Evolutionary conservation across 2,329 filamentous ascomycete species (phyloP), one percentile per base, ranked within the genome.

Genomic region (Arthroderma sp.): DNA sequence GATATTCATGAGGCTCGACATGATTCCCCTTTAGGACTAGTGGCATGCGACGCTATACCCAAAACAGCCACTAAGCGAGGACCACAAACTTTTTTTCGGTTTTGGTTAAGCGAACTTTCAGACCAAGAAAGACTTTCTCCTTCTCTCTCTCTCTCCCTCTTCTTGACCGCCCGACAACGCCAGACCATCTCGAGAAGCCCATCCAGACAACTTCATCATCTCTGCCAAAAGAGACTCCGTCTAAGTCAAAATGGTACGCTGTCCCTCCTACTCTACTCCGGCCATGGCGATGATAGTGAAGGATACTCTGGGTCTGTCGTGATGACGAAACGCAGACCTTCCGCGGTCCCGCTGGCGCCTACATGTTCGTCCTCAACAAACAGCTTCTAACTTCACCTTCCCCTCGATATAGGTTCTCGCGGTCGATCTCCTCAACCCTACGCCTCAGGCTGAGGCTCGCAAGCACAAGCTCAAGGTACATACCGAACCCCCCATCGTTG

Each of bases 401-500:
- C 45, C 45, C 45, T 47, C 29, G 46, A 43, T 40, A 47, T 68
- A 96, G 91, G 89, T 96, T 94, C 87, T 98, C 83, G 91, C 91
- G 73, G 85, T 96, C 79, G 91, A 98, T 80, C 88, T 98, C 66
- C 83, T 98, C 74, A 96, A 98, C 86, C 91, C 91, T 68, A 85
- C 84, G 69, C 84, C 89, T 74, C 85, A 86, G 73, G 81, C 89
- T 72, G 91, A 98, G 84, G 87, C 87, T 67, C 86, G 87, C 78
- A 96, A 96, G 85, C 91, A 98, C 85, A 98, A 98, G 86, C 86
- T 98, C 72, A 98, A 98, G 87, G 87, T 94, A 86, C 59, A 74
- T 41, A 30, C 15, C 33, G 33, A 36, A 36, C 33, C 41, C 44
- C 44, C 43, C 45, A 47, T 39, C 47, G 36, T 40, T 42, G 39